Evolutionary conservation across 768 basidiomycete species (phyloP), one percentile per base, ranked within the genome.

Genomic region (Kwoniella sp.): DNA sequence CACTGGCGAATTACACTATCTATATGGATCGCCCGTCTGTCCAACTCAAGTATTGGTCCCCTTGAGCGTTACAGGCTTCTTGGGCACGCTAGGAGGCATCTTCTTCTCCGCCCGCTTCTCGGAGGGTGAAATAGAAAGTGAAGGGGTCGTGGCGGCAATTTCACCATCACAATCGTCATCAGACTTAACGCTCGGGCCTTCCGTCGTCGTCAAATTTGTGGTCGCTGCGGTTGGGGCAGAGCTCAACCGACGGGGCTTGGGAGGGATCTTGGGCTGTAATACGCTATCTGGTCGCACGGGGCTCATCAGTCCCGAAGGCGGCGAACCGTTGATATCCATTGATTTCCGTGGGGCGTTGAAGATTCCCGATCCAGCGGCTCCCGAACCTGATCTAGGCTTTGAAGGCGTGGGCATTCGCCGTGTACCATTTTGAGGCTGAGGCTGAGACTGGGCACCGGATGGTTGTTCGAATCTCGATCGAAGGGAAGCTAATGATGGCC

Each of bases 271-370:
- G 5, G 62, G 62, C 23, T 37, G 52, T 4, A n/a, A n/a, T n/a
- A 30, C 34, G 7, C 29, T 38, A 50, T 67, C 63, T 22, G 73
- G 68, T 31, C 30, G 25, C 23, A 65, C 69, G 2, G 73, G 73
- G 5, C 59, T 15, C 3, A 58, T 22, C 20, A 75, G 59, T 23
- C 62, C 69, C 26, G 57, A 60, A 0, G 69, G 71, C 2, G 73
- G 71, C 9, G 73, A 56, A 3, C 55, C 68, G 41, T 74, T 55
- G 26, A 71, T 38, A 51, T 70, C 73, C 25, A 72, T 30, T 30
- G 66, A 67, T 53, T 51, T 37, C 22, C 54, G 38, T 5, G 61
- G 51, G 3, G 5, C 37, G 8, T 34, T 58, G 0, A 12, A 13
- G 22, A 37, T 26, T 15, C n/a, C 52, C 0, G 38, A 26, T 30